Percentiles rank a stretch among this genome's conserved stretches.
Evolutionary conservation across 2,329 filamentous ascomycete genomes (phyloP).

Genomic region (Anthostomella pinea): DNA sequence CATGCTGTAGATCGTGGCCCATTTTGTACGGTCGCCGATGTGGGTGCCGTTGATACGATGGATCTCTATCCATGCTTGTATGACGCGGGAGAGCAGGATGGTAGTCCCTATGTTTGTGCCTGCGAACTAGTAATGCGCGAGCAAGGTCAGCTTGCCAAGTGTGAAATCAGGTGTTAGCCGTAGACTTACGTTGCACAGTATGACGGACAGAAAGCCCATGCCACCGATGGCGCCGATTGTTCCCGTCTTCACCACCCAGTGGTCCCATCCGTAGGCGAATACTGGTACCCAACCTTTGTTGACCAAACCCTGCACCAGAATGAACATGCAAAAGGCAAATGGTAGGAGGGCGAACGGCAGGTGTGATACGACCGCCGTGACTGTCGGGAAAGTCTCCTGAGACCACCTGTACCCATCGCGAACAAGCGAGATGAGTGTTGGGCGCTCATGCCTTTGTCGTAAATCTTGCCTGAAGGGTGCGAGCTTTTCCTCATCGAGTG

Average conservation of each 20-base stretch:
- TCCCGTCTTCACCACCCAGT: constrained; percentile 68
- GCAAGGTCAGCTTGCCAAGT: constrained; percentile 8
- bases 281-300: constrained; percentile 73
- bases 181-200: constrained; percentile 66
- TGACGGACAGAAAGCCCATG: constrained; percentile 70
- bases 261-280: constrained; percentile 71
- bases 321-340: constrained; percentile 72
- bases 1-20: constrained; percentile 73
- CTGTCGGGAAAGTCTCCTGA: constrained; percentile 69
- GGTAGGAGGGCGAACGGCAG: constrained; percentile 67
- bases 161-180: not conserved
- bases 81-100: constrained; percentile 67
- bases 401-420: constrained; percentile 52
- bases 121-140: constrained; percentile 55
- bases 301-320: constrained; percentile 69
- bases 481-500: constrained; percentile 7
- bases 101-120: constrained; percentile 76
- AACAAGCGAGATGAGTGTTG: constrained; percentile 53
- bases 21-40: constrained; percentile 65
- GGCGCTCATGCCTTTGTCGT: constrained; percentile 8
- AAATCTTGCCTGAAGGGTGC: not conserved
- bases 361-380: constrained; percentile 61
- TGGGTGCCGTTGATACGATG: constrained; percentile 42
- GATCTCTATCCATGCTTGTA: constrained; percentile 66
- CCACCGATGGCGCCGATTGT: constrained; percentile 66